A percentile compares a stretch with the other conserved stretches of the same genome.
phyloP scores from a whole-genome alignment of 805 yeast genomes.

The Candida endomychidarum region DNA sequence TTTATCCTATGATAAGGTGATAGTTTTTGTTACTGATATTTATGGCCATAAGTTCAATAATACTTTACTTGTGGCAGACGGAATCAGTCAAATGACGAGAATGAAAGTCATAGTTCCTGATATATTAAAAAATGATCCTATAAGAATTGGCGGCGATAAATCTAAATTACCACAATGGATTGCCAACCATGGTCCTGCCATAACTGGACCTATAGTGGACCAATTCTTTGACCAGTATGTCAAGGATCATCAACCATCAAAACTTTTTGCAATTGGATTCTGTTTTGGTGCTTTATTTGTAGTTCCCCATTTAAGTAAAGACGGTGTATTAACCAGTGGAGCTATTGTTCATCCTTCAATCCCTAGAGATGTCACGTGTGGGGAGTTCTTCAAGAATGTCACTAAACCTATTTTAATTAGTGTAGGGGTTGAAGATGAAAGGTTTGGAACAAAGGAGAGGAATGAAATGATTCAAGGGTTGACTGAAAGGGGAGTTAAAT shows the following conservation, averaged over 20 bases:
- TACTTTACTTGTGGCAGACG: conserved; percentile 29
- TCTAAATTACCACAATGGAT: conserved; percentile 8
- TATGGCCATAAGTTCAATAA: conserved; percentile 30
- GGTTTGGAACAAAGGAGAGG: conserved; percentile 62
- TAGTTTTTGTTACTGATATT: conserved; percentile 30
- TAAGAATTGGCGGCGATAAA: not conserved
- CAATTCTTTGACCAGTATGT: conserved; percentile 5
- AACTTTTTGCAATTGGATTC: conserved; percentile 20
- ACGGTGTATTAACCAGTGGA: conserved; percentile 51
- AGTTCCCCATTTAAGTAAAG: conserved; percentile 27
- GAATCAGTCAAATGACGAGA: conserved; percentile 15
- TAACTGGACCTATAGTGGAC: conserved; percentile 14
- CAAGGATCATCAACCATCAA: not conserved
- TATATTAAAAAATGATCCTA: conserved; percentile 26
- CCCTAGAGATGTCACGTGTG: no score
- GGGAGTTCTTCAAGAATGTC: conserved; percentile 50
- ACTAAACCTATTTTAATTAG: conserved; percentile 61
- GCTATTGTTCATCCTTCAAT: conserved; percentile 84
- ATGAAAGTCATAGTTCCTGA: conserved; percentile 31
- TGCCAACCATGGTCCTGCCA: conserved; percentile 12
- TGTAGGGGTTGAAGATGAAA: conserved; percentile 66
- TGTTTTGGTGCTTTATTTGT: conserved; percentile 27
- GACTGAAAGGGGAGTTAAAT: conserved; percentile 47
- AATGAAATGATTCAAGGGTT: conserved; percentile 55
- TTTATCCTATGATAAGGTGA: conserved; percentile 18